Conservation (phyloP, 73 alveolate species). For the Paramecium tetraurelia region DNA sequence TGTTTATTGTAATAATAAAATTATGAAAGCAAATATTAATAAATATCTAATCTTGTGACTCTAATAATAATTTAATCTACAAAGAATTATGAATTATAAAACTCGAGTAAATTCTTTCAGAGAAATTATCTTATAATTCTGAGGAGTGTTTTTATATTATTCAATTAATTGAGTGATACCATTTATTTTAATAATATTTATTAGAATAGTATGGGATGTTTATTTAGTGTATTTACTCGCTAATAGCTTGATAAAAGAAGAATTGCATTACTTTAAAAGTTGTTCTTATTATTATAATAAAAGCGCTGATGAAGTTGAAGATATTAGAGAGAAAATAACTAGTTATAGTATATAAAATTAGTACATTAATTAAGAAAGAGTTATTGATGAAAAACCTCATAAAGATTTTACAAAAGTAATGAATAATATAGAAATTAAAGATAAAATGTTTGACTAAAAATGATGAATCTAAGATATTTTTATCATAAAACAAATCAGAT, state of each 20-base stretch:
- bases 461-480: not conserved
- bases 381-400: not conserved
- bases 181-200: not conserved
- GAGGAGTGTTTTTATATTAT: not conserved
- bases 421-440: not conserved
- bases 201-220: not conserved
- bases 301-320: not conserved
- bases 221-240: not conserved
- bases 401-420: not conserved
- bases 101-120: not conserved
- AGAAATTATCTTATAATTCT: not conserved
- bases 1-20: not conserved
- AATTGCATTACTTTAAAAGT: not conserved
- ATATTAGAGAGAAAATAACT: not conserved
- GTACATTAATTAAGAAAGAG: not conserved
- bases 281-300: not conserved
- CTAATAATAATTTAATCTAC: too few species aligned
- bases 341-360: not conserved
- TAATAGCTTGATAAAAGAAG: not conserved
- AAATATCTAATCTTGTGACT: too few species aligned
- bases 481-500: not conserved
- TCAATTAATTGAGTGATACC: not conserved
- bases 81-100: not conserved
- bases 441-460: not conserved
- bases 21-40: too few species aligned